A percentile compares a stretch with the other conserved stretches of the same genome.
Conservation (phyloP, 2,329 filamentous ascomycete species). For the Leptographium wingfieldii region DNA sequence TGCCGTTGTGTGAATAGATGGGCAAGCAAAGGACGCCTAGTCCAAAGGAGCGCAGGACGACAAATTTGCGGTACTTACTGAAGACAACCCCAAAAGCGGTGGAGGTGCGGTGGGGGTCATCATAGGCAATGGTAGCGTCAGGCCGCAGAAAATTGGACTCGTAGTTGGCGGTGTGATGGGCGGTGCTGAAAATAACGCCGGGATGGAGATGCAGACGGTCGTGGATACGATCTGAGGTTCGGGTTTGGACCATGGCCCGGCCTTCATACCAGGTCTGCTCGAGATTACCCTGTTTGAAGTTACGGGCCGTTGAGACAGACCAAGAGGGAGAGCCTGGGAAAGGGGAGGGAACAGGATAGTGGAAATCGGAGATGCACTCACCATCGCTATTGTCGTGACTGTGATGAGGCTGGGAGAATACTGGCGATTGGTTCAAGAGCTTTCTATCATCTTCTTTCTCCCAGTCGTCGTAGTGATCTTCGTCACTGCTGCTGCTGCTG, state of each 20-base stretch:
- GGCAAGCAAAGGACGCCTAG: slow-evolving; percentile 15
- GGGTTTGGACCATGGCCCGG: background rate
- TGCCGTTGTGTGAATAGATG: slow-evolving; percentile 16
- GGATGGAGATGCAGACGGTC: background rate
- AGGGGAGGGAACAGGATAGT: background rate
- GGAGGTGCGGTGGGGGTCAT: slow-evolving; percentile 14
- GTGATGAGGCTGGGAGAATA: background rate
- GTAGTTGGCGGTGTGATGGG: slow-evolving; percentile 3
- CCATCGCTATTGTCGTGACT: background rate
- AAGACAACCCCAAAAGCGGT: slow-evolving; percentile 15
- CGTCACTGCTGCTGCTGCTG: background rate
- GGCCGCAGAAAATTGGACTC: background rate
- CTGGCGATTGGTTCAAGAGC: background rate
- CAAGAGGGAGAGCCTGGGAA: background rate
- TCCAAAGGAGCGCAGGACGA: slow-evolving; percentile 13
- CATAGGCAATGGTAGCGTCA: background rate
- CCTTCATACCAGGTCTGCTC: background rate
- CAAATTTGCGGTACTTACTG: slow-evolving; percentile 17
- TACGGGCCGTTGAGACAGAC: background rate
- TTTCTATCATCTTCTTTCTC: background rate
- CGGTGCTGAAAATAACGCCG: slow-evolving; percentile 2
- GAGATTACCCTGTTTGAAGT: background rate
- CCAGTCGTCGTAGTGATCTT: background rate
- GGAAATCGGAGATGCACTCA: background rate
- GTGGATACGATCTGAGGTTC: background rate